phyloP scores from a whole-genome alignment of 306 rosid species.

The Trifolium repens region DNA sequence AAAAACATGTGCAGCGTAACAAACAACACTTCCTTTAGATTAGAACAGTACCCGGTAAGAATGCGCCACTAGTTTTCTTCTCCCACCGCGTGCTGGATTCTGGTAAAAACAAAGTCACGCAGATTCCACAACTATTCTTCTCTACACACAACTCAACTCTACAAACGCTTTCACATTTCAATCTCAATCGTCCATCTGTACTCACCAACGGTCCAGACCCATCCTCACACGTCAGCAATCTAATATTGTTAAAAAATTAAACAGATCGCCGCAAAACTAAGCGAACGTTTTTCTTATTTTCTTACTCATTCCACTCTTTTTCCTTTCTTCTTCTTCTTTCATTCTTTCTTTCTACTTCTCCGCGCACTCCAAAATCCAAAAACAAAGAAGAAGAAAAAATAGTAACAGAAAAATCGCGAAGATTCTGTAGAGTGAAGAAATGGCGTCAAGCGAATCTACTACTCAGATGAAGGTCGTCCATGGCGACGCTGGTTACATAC shows the following conservation, averaged over 20 bases:
- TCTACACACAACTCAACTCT: neutral
- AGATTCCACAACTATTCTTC: slow-evolving; percentile 17
- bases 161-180: neutral
- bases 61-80: slow-evolving; percentile 29
- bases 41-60: slow-evolving; percentile 13
- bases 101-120: slow-evolving; percentile 5
- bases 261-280: slow-evolving; percentile 18
- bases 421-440: slow-evolving; percentile 21
- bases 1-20: neutral
- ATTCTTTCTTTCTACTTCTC: slow-evolving; percentile 2
- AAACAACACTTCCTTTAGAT: too few relatives aligned
- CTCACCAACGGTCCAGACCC: slow-evolving; percentile 27
- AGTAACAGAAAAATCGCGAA: neutral
- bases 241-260: slow-evolving; percentile 13
- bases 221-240: slow-evolving; percentile 5
- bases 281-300: neutral
- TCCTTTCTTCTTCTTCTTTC: neutral
- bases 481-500: slow-evolving; percentile 72
- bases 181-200: slow-evolving; percentile 32
- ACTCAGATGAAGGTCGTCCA: slow-evolving; percentile 52
- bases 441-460: slow-evolving; percentile 47
- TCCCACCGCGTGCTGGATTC: slow-evolving; percentile 16
- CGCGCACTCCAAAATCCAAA: neutral
- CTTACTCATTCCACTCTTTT: slow-evolving; percentile 10
- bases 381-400: neutral